Evolutionary conservation across 352 stramenopile genomes (phyloP), one percentile per base, ranked within the genome.

Genomic region (Pythium phragmiticola): DNA sequence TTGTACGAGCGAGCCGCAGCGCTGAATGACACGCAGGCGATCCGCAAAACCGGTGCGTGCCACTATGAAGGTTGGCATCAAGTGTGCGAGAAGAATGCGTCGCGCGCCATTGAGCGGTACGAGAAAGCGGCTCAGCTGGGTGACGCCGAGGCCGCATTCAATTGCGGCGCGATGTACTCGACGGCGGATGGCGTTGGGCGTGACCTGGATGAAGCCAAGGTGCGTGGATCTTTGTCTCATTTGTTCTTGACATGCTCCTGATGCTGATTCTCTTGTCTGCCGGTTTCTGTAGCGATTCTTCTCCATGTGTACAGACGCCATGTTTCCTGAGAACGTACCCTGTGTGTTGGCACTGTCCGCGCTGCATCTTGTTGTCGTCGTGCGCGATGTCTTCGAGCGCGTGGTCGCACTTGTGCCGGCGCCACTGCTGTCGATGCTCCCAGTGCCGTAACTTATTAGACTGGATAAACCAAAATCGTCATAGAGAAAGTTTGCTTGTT

Each of bases 11-110:
- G 74, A 4, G 83, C 79, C 0, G 73, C 81, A 36, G 66, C 65
- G 4, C 60, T 89, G 37, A 90, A 89, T 52, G 84, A 94, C 70
- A 86, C 77, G 5, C 82, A 94, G 60, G 79, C 77, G 49, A 71
- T 94, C 28, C 80, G 82, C 36, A 90, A 88, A 65, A 84, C 76
- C 0, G 84, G 80, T 0, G 52, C 61, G 7, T 94, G 84, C 57
- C 82, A 79, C 33, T 73, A 90, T 51, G 78, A 90, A 41, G 74
- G 75, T 1, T 94, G 84, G 82, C 34, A 33, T 0, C 76, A 74
- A 33, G 80, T 86, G 13, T 94, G 84, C 23, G 30, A 66, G 3
- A 67, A 63, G 34, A 89, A 94, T 61, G 67, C 69, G 47, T 76
- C 79, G 9, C 55, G 59, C 21, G 82, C 84, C 30, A 70, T 92